Evolutionary conservation across 2,329 filamentous ascomycete genomes (phyloP).

Genomic region (Lachnellula subtilissima): DNA sequence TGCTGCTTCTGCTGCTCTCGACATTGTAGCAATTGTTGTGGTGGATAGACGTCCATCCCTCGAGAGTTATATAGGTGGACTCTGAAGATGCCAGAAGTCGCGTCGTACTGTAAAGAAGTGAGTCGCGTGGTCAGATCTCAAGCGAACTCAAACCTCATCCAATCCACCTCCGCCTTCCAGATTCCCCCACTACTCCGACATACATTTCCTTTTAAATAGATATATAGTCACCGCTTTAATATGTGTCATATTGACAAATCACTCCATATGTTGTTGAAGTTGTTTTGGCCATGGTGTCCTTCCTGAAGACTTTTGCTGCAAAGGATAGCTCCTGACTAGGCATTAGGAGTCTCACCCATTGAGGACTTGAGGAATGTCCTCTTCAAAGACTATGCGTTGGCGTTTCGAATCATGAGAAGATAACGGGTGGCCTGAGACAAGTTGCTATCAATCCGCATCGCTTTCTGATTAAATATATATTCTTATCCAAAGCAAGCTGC

Average conservation of each 20-base stretch:
- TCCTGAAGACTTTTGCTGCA: too few species aligned
- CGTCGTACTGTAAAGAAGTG: neutral
- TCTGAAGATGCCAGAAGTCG: slow-evolving; percentile 21
- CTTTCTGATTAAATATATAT: neutral
- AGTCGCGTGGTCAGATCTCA: neutral
- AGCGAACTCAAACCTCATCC: neutral
- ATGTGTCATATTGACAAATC: neutral
- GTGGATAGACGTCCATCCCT: slow-evolving; percentile 6
- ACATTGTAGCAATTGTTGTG: slow-evolving; percentile 19
- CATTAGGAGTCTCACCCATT: neutral
- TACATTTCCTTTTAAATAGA: neutral
- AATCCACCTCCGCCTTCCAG: neutral
- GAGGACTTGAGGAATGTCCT: slow-evolving; percentile 4
- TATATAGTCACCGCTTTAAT: neutral
- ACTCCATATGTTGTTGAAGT: neutral
- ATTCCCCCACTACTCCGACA: neutral
- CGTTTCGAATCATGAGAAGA: neutral
- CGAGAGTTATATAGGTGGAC: neutral
- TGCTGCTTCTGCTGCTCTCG: slow-evolving; percentile 31
- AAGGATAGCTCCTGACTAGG: neutral
- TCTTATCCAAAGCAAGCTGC: neutral
- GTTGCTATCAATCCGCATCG: neutral
- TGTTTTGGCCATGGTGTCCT: neutral
- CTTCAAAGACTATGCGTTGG: neutral
- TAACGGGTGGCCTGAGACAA: slow-evolving; percentile 2